Percentiles rank a stretch among this genome's conserved stretches.
Evolutionary conservation across 345 rosid genomes (phyloP).

Genomic region (Microcos paniculata): DNA sequence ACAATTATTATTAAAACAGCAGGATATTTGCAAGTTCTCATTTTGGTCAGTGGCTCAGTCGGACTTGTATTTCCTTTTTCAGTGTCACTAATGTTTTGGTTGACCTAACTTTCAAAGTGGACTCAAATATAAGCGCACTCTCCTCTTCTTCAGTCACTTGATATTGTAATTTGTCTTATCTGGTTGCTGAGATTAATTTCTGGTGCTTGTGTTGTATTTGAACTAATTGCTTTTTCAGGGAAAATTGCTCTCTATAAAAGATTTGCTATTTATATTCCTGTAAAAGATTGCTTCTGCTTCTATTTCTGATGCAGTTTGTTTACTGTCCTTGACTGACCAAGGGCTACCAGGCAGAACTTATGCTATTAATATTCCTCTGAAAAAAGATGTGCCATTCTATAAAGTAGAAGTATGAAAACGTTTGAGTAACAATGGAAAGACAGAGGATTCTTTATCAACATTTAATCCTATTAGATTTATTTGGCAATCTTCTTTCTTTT

Average conservation of each 20-base stretch:
- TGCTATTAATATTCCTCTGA: too few species aligned
- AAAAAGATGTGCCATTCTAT: too few species aligned
- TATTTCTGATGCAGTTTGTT: too few species aligned
- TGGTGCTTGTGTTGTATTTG: background rate
- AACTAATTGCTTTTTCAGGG: background rate
- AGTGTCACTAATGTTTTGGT: background rate
- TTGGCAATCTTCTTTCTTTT: background rate
- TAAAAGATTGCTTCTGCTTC: too few species aligned
- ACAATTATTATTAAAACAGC: too few species aligned
- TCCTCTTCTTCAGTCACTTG: background rate
- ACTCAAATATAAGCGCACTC: background rate
- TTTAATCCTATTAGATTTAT: background rate
- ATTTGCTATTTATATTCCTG: too few species aligned
- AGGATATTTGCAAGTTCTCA: background rate
- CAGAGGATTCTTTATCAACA: too few species aligned
- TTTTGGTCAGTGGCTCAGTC: background rate
- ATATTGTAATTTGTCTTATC: background rate
- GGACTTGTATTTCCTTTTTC: background rate
- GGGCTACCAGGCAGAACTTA: too few species aligned
- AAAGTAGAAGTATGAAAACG: too few species aligned
- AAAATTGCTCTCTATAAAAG: background rate
- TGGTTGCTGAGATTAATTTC: background rate
- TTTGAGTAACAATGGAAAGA: too few species aligned
- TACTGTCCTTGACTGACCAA: background rate
- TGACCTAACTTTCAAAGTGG: background rate